phyloP scores from a whole-genome alignment of 306 rosid species.

The Gastrolobium villosum region DNA sequence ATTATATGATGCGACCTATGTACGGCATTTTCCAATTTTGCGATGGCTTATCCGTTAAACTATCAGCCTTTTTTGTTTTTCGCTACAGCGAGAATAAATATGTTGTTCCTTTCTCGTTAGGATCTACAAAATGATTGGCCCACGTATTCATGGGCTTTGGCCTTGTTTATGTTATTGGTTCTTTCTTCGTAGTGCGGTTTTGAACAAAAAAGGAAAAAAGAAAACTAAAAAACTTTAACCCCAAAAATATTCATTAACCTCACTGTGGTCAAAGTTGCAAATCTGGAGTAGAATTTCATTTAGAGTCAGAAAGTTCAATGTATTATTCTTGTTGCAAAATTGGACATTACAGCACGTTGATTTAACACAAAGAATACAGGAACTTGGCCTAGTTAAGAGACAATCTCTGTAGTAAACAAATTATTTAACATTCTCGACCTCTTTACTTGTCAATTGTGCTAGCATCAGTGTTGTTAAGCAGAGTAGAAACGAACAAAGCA shows the following conservation, averaged over 20 bases:
- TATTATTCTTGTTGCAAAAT: too few relatives aligned
- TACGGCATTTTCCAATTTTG: not conserved
- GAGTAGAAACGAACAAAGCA: not conserved
- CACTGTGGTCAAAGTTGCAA: too few relatives aligned
- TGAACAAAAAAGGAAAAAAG: not conserved
- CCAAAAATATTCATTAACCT: too few relatives aligned
- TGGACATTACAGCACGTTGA: too few relatives aligned
- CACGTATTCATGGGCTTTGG: constrained; percentile 38
- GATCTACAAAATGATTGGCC: not conserved
- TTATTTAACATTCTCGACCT: not conserved
- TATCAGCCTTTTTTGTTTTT: not conserved
- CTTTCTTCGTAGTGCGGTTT: not conserved
- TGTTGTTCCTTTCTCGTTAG: not conserved
- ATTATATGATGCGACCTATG: constrained; percentile 35
- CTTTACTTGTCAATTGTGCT: not conserved
- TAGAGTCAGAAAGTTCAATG: too few relatives aligned
- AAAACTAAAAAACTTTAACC: too few relatives aligned
- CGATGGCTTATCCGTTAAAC: constrained; percentile 12
- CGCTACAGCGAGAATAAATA: not conserved
- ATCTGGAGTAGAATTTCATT: too few relatives aligned
- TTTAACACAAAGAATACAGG: too few relatives aligned
- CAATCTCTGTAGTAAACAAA: not conserved
- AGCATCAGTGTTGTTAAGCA: not conserved
- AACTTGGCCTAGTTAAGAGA: too few relatives aligned
- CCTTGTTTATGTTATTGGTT: not conserved